phyloP scores from a whole-genome alignment of 2,329 filamentous ascomycete species.

The Clarireedia hainanense region DNA sequence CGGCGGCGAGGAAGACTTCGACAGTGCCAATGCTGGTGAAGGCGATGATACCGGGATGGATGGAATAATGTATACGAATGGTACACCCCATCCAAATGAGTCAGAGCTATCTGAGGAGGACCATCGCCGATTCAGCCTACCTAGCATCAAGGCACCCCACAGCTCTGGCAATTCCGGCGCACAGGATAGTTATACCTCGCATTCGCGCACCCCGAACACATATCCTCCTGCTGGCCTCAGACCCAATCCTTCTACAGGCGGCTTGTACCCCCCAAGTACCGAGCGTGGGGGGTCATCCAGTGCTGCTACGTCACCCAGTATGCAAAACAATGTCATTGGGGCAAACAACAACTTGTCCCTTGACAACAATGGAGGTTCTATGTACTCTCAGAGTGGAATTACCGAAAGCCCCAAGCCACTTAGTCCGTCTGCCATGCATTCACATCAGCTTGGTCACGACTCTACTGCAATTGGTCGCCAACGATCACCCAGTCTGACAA shows the following conservation, averaged over 20 bases:
- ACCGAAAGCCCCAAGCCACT: slow-evolving; percentile 84
- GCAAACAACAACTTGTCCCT: slow-evolving; percentile 42
- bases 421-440: slow-evolving; percentile 48
- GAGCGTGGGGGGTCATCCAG: slow-evolving; percentile 43
- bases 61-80: slow-evolving; percentile 42
- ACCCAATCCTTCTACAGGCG: slow-evolving; percentile 40
- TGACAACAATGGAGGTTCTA: slow-evolving; percentile 35
- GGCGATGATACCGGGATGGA: slow-evolving; percentile 51
- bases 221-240: slow-evolving; percentile 62
- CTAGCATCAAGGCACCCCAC: slow-evolving; percentile 67
- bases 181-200: slow-evolving; percentile 37
- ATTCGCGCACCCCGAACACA: slow-evolving; percentile 64
- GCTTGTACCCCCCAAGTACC: slow-evolving; percentile 55
- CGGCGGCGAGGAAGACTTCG: slow-evolving; percentile 67
- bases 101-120: slow-evolving; percentile 53
- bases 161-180: slow-evolving; percentile 39
- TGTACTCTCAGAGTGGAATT: slow-evolving; percentile 66
- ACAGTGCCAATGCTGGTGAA: slow-evolving; percentile 43
- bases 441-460: slow-evolving; percentile 45
- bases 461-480: slow-evolving; percentile 45
- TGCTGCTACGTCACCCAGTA: slow-evolving; percentile 47
- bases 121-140: slow-evolving; percentile 59
- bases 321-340: slow-evolving; percentile 29
- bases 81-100: slow-evolving; percentile 46
- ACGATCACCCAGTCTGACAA: slow-evolving; percentile 57